Percentiles rank a stretch among this genome's conserved stretches.
phyloP scores from a whole-genome alignment of 768 basidiomycete species.

The Macrolepiota albuminosa region DNA sequence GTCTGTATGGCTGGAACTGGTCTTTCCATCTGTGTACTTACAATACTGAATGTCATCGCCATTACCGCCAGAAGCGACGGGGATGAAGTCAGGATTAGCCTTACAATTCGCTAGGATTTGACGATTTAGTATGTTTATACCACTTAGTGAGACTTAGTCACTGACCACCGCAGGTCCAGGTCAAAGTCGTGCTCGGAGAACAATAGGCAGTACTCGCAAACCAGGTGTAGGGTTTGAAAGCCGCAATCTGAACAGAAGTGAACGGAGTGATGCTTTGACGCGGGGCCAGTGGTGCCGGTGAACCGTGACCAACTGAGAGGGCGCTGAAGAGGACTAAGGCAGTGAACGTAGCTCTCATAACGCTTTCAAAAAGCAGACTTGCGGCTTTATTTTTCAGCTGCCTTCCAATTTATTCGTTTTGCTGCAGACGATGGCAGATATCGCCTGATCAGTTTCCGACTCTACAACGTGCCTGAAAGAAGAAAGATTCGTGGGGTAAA shows the following conservation, averaged over 20 bases:
- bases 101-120: constrained; percentile 29
- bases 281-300: constrained; percentile 9
- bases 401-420: not conserved
- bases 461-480: not conserved
- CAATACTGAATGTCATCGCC: constrained; percentile 35
- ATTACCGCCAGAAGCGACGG: constrained; percentile 41
- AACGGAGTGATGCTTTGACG: constrained; percentile 35
- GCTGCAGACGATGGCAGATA: not conserved
- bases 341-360: not conserved
- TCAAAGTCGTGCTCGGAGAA: constrained; percentile 31
- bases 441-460: not conserved
- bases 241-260: constrained; percentile 33
- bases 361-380: not conserved
- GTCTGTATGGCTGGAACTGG: not conserved
- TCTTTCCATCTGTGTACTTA: constrained; percentile 13
- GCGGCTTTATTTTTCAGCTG: not conserved
- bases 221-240: constrained; percentile 41
- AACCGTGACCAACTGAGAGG: constrained; percentile 7
- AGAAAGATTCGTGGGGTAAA: not conserved
- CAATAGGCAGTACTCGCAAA: constrained; percentile 54
- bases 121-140: not conserved
- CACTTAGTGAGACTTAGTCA: not conserved
- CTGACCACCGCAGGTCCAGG: constrained; percentile 52
- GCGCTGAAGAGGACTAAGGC: not conserved
- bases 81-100: constrained; percentile 36